These are phyloP conservation scores for Malassezia furfur DNA, from an alignment of 1,284 basidiomycete genomes.

Conservation along the genomic window DNA sequence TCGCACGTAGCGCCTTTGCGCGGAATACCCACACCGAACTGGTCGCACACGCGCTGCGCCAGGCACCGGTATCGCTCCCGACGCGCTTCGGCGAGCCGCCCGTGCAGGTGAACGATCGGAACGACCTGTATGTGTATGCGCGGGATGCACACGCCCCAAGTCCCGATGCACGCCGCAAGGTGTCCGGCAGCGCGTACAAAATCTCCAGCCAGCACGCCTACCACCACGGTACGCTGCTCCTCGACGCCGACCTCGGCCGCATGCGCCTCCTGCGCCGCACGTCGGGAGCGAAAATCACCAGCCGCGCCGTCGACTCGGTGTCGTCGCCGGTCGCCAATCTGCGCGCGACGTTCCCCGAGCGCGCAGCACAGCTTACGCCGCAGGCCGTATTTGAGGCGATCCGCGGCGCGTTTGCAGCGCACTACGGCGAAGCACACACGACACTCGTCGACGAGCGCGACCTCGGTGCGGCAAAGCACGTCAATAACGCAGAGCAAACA, in stretches of 20 bases:
- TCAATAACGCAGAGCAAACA: slow-evolving; percentile 14
- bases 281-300: slow-evolving; percentile 65
- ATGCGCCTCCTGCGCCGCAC: slow-evolving; percentile 50
- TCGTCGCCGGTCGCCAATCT: slow-evolving; percentile 85
- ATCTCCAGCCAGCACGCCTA: slow-evolving; percentile 82
- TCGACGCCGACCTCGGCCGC: slow-evolving; percentile 49
- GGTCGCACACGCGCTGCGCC: slow-evolving; percentile 66
- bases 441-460: slow-evolving; percentile 20
- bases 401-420: slow-evolving; percentile 60
- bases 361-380: slow-evolving; percentile 54
- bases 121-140: slow-evolving; percentile 55
- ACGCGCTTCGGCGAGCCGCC: slow-evolving; percentile 2
- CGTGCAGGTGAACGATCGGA: slow-evolving; percentile 65
- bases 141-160: slow-evolving; percentile 11
- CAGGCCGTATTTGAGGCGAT: slow-evolving; percentile 64
- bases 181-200: slow-evolving; percentile 97
- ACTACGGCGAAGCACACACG: slow-evolving; percentile 52
- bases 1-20: slow-evolving; percentile 71
- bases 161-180: slow-evolving; percentile 52
- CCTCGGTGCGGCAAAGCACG: slow-evolving; percentile 6
- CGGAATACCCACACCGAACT: slow-evolving; percentile 69
- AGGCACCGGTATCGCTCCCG: slow-evolving; percentile 43
- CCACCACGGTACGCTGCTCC: slow-evolving; percentile 98
- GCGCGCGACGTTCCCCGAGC: slow-evolving; percentile 52
- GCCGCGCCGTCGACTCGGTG: slow-evolving; percentile 79